Base-by-base conservation (phyloP, 2,329 filamentous ascomycete species). In the Fusarium napiforme region DNA sequence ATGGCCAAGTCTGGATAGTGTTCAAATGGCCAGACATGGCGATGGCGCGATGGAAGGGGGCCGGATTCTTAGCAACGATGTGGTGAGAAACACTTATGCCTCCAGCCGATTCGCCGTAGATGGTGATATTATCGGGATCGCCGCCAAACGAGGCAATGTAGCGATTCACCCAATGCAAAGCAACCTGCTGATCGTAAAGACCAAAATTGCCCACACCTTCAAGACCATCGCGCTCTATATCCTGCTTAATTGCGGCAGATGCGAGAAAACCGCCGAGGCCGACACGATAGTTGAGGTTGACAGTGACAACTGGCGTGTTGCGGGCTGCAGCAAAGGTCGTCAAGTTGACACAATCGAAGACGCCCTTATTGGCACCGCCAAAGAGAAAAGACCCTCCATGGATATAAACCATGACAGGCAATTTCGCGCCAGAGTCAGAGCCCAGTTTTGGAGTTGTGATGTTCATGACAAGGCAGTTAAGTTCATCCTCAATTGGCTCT, bases 391-490 rank as follows among this genome's bases (percentile, higher is more conserved):
- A 72, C 9, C 71, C 69, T 1, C 71, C 71, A 7, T 72, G 69
- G 19, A 73, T 69, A 19, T 66, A 73, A 1, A 73, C 69, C 69
- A 72, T 72, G 4, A 69, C 61, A 1, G 71, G 71, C 8, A 60
- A 15, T 16, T 47, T 59, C 1, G n/a, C 18, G 8, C 19, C 26
- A 16, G 39, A 14, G 5, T 18, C 30, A 19, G 43, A 19, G 3
- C 66, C 21, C 7, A 21, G 7, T 1, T n/a, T 32, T 3, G 69
- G 69, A 3, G 52, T 50, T 9, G 66, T 67, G 26, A 72, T 60
- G 32, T 73, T 72, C 61, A 72, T 55, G 16, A 67, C 59, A 1
- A 72, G 69, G 18, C 71, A 73, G 18, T 70, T 53, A 14, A 72
- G 40, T 23, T 72, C 69, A 46, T 70, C 69, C 36, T 72, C 66